phyloP scores from a whole-genome alignment of 2,329 filamentous ascomycete genomes.

The Thermothelomyces thermophilus region DNA sequence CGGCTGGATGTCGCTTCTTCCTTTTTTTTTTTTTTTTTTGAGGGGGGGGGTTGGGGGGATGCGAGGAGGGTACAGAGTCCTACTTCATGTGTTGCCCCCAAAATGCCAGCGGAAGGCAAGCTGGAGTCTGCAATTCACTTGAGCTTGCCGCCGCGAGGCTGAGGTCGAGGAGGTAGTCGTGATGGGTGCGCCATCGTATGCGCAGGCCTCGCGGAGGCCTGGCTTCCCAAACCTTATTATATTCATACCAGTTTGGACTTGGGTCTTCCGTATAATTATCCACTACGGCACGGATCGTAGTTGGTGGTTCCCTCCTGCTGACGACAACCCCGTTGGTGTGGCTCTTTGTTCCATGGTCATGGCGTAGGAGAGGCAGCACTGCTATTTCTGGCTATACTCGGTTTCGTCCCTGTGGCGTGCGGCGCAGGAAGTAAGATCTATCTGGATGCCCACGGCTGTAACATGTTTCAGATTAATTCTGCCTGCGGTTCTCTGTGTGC shows the following conservation, averaged over 20 bases:
- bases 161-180: too few relatives aligned
- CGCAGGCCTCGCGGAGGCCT: slow-evolving; percentile 5
- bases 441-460: neutral
- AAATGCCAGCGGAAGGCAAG: too few relatives aligned
- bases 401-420: neutral
- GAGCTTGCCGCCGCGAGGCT: too few relatives aligned
- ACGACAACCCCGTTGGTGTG: neutral
- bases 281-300: slow-evolving; percentile 1
- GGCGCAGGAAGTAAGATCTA: neutral
- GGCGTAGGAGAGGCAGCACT: slow-evolving; percentile 2
- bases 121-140: too few relatives aligned
- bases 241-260: neutral
- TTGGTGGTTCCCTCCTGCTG: neutral
- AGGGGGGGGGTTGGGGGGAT: too few relatives aligned
- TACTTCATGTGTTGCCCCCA: too few relatives aligned
- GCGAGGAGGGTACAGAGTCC: too few relatives aligned
- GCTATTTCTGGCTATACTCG: slow-evolving; percentile 3
- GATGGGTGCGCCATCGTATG: neutral
- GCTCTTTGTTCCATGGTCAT: neutral
- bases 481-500: neutral
- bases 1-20: too few relatives aligned
- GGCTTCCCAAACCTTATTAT: slow-evolving; percentile 1
- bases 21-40: too few relatives aligned
- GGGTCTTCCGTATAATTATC: neutral
- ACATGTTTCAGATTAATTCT: slow-evolving; percentile 9